Percentiles rank a stretch among this genome's conserved stretches.
Conservation (phyloP, 2,329 filamentous ascomycete species). For the Pseudophaeomoniella oleicola region DNA sequence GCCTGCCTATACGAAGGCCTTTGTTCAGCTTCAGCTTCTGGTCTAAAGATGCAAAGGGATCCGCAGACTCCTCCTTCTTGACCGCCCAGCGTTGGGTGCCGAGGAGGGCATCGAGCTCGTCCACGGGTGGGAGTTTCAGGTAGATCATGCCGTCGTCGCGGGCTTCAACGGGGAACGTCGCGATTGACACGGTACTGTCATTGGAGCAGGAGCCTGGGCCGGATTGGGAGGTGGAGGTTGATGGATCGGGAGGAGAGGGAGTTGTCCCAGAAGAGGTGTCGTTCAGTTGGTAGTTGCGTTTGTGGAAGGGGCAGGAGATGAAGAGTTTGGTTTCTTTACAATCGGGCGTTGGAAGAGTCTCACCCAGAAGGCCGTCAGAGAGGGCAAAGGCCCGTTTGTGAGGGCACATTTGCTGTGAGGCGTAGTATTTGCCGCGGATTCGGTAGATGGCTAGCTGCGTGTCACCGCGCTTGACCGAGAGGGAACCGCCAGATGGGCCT, state of each 20-base stretch:
- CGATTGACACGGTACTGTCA: constrained; percentile 62
- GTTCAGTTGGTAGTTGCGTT: constrained; percentile 70
- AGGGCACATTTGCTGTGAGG: constrained; percentile 87
- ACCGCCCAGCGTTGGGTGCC: constrained; percentile 70
- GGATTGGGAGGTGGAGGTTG: too few relatives aligned
- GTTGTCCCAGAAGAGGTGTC: constrained; percentile 28
- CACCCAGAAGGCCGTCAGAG: constrained; percentile 69
- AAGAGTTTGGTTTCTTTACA: constrained; percentile 50
- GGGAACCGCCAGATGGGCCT: constrained; percentile 56
- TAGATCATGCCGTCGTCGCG: constrained; percentile 65
- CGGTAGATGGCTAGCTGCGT: constrained; percentile 83
- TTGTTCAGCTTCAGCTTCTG: constrained; percentile 32
- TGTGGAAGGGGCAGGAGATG: constrained; percentile 79
- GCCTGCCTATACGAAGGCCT: constrained; percentile 39
- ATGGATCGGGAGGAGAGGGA: too few relatives aligned
- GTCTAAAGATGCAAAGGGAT: constrained; percentile 42
- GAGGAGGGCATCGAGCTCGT: constrained; percentile 64
- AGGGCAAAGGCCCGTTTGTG: constrained; percentile 86
- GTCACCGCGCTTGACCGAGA: constrained; percentile 71
- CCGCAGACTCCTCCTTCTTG: constrained; percentile 49
- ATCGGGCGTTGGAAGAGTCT: constrained; percentile 24
- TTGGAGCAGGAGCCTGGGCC: constrained; percentile 57
- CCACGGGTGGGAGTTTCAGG: constrained; percentile 62
- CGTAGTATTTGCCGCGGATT: constrained; percentile 65
- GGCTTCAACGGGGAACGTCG: constrained; percentile 66